These are phyloP conservation scores for Hirsutella thompsonii DNA, from an alignment of 2,329 filamentous ascomycete species.

Conservation along the genomic window DNA sequence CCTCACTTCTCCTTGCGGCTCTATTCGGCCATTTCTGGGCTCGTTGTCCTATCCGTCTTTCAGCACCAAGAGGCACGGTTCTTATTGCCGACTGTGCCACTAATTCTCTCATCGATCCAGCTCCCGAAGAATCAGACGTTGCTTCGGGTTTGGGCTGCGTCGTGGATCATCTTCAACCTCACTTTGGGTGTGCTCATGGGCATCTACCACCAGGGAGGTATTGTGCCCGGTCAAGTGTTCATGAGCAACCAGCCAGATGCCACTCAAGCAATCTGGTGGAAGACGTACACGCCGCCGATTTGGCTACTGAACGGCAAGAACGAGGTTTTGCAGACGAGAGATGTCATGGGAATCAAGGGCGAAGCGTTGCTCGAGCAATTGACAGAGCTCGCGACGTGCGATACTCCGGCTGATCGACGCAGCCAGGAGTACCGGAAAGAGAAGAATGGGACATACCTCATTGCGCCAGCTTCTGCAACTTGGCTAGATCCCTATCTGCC, in stretches of 20 bases:
- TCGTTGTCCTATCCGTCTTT: constrained; percentile 58
- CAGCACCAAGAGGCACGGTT: constrained; percentile 75
- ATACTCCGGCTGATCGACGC: constrained; percentile 41
- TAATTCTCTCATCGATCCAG: constrained; percentile 62
- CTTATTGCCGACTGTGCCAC: constrained; percentile 59
- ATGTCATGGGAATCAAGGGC: constrained; percentile 61
- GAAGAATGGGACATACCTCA: constrained; percentile 53
- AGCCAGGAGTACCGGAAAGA: constrained; percentile 45
- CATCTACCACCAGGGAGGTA: constrained; percentile 69
- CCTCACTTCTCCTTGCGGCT: constrained; percentile 49
- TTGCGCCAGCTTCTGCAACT: constrained; percentile 59
- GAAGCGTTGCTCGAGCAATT: constrained; percentile 46
- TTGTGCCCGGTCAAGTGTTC: constrained; percentile 64
- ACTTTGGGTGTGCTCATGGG: constrained; percentile 62
- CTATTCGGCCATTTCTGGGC: constrained; percentile 61
- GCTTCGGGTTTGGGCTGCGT: constrained; percentile 39
- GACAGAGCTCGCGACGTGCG: constrained; percentile 46
- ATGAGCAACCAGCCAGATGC: constrained; percentile 58
- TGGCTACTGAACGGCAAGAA: constrained; percentile 72
- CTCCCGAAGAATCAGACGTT: constrained; percentile 43
- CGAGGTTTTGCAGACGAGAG: constrained; percentile 53
- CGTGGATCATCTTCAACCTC: constrained; percentile 60
- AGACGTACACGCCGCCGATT: constrained; percentile 70
- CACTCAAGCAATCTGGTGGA: constrained; percentile 69
- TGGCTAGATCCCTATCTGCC: constrained; percentile 53